Conservation (phyloP, 495 filamentous ascomycete genomes). For the Penicillium diatomitis region DNA sequence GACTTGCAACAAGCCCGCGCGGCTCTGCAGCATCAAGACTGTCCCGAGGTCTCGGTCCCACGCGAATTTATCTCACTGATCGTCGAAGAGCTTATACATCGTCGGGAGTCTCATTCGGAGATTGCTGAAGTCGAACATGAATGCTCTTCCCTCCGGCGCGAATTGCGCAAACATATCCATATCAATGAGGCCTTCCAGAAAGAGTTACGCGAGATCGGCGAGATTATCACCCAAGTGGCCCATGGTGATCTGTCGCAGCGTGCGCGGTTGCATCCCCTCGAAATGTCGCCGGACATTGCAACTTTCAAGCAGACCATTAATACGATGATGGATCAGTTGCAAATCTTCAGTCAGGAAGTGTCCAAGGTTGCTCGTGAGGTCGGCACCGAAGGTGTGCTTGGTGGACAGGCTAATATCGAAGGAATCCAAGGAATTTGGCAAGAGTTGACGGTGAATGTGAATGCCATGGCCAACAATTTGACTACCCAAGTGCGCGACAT, state of each 20-base stretch:
- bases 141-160: constrained; percentile 58
- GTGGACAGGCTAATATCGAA: constrained; percentile 79
- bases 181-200: constrained; percentile 94
- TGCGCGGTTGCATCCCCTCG: constrained; percentile 77
- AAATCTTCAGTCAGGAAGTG: constrained; percentile 86
- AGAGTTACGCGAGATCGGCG: constrained; percentile 82
- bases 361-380: constrained; percentile 85
- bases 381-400: constrained; percentile 81
- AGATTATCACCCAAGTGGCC: constrained; percentile 82
- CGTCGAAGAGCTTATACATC: constrained; percentile 37
- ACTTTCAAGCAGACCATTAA: constrained; percentile 87
- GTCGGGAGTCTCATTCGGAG: constrained; percentile 15
- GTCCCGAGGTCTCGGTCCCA: constrained; percentile 51
- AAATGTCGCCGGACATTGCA: constrained; percentile 91
- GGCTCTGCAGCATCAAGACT: constrained; percentile 59
- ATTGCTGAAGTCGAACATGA: constrained; percentile 35
- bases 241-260: constrained; percentile 87
- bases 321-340: constrained; percentile 92
- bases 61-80: constrained; percentile 48
- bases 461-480: constrained; percentile 83
- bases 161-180: constrained; percentile 82
- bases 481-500: constrained; percentile 91
- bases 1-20: constrained; percentile 54
- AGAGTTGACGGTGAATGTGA: constrained; percentile 86
- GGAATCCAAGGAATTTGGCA: constrained; percentile 92